Evolutionary conservation across 2,329 filamentous ascomycete genomes (phyloP).

Genomic region (Claviceps digitariae): DNA sequence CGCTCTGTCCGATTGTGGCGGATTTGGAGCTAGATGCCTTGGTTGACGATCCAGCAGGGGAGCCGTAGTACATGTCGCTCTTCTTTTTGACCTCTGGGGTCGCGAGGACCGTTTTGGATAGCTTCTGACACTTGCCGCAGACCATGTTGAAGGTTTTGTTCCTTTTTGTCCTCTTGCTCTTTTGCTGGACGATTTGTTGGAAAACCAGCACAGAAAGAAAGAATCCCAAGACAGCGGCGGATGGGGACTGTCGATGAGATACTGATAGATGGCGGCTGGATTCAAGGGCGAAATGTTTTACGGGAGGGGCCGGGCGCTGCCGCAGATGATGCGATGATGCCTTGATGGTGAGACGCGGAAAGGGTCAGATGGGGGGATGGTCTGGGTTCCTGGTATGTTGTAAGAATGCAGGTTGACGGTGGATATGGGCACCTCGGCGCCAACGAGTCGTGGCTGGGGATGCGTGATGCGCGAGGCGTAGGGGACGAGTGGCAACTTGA

Average conservation of each 20-base stretch:
- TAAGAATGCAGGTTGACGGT: neutral
- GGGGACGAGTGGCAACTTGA: no score
- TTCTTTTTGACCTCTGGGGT: conserved; percentile 55
- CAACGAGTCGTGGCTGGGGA: neutral
- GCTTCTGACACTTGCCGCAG: conserved; percentile 50
- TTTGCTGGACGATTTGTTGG: no score
- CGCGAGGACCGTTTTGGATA: conserved; percentile 43
- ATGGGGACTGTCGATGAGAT: no score
- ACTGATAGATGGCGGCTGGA: no score
- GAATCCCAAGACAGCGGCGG: neutral
- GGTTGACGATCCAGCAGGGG: conserved; percentile 28
- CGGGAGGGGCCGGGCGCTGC: no score
- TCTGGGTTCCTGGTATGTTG: neutral
- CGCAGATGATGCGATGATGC: neutral
- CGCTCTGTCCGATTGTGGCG: conserved; percentile 42
- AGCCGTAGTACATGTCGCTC: conserved; percentile 53
- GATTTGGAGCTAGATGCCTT: conserved; percentile 27
- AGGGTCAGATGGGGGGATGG: neutral
- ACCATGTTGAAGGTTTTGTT: conserved; percentile 35
- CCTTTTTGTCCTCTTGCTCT: neutral
- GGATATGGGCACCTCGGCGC: neutral
- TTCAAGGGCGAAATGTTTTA: neutral
- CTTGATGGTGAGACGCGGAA: neutral
- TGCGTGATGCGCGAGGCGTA: no score
- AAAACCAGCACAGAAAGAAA: no score